These are phyloP conservation scores for Fusarium praegraminearum DNA, from an alignment of 2,329 filamentous ascomycete genomes.

Conservation along the genomic window DNA sequence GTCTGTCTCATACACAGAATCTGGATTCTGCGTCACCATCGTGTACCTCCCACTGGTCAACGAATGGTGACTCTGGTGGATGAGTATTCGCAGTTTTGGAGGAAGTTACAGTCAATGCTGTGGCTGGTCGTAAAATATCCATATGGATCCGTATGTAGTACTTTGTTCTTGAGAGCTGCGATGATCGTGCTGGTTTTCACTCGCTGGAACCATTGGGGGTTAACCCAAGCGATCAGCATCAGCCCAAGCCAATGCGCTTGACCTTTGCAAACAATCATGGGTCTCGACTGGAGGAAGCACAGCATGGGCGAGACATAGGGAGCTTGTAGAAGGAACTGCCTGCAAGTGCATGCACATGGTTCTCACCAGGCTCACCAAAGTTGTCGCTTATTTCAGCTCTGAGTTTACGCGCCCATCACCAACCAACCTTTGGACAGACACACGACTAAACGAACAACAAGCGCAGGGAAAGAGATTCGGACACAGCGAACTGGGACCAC, in stretches of 20 bases:
- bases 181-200: constrained; percentile 30
- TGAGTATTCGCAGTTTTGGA: constrained; percentile 20
- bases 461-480: neutral
- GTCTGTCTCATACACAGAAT: neutral
- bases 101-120: constrained; percentile 19
- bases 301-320: constrained; percentile 15
- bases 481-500: neutral
- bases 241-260: constrained; percentile 34
- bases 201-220: constrained; percentile 41
- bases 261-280: constrained; percentile 24
- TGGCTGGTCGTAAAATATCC: constrained; percentile 53
- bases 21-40: neutral
- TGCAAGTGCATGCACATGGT: constrained; percentile 47
- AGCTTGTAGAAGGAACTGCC: constrained; percentile 26
- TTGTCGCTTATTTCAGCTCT: constrained; percentile 20
- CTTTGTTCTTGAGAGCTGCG: constrained; percentile 37
- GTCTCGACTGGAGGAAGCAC: constrained; percentile 21
- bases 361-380: constrained; percentile 16
- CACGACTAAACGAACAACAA: constrained; percentile 6
- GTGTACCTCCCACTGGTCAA: neutral
- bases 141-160: constrained; percentile 54
- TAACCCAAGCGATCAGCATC: constrained; percentile 39
- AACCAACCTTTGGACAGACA: neutral
- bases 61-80: constrained; percentile 3
- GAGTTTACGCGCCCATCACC: constrained; percentile 21